A percentile compares a stretch with the other conserved stretches of the same genome.
These are phyloP conservation scores for Tephrocybe rancida DNA, from an alignment of 768 basidiomycete species.

Conservation along the genomic window DNA sequence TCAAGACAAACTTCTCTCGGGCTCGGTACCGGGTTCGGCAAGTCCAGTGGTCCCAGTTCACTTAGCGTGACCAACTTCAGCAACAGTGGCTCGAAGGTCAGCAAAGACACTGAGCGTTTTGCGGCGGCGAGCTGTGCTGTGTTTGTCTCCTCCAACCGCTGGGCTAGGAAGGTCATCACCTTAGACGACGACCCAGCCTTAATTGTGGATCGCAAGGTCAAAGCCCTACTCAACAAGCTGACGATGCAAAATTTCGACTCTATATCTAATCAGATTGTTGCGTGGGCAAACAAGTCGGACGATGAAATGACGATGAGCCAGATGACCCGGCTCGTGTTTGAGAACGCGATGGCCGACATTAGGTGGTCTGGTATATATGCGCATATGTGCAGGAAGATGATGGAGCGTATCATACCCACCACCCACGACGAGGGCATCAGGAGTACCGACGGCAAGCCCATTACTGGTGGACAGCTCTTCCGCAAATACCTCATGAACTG, in stretches of 20 bases:
- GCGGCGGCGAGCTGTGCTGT: slow-evolving; percentile 50
- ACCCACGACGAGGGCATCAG: slow-evolving; percentile 89
- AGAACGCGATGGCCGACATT: slow-evolving; percentile 96
- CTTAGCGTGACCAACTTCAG: slow-evolving; percentile 71
- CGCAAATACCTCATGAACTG: slow-evolving; percentile 95
- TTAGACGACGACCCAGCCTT: slow-evolving; percentile 78
- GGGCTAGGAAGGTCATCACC: slow-evolving; percentile 60
- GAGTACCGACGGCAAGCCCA: slow-evolving; percentile 82
- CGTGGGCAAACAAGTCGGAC: slow-evolving; percentile 93
- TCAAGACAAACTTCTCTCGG: slow-evolving; percentile 51
- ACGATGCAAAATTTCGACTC: slow-evolving; percentile 97
- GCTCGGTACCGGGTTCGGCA: slow-evolving; percentile 50
- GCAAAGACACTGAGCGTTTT: slow-evolving; percentile 74
- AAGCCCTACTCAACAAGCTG: slow-evolving; percentile 88
- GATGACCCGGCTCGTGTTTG: slow-evolving; percentile 94
- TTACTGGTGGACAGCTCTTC: slow-evolving; percentile 93
- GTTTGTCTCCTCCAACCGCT: slow-evolving; percentile 78
- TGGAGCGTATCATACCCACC: slow-evolving; percentile 87
- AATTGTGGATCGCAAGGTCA: slow-evolving; percentile 92
- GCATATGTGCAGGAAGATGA: slow-evolving; percentile 91
- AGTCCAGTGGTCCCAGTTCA: slow-evolving; percentile 43
- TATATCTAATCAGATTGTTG: slow-evolving; percentile 93
- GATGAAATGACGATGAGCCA: slow-evolving; percentile 94
- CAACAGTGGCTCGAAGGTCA: slow-evolving; percentile 54
- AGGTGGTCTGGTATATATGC: slow-evolving; percentile 99